These are phyloP conservation scores for Podaxis mareebaensis DNA, from an alignment of 768 basidiomycete species.

Conservation along the genomic window DNA sequence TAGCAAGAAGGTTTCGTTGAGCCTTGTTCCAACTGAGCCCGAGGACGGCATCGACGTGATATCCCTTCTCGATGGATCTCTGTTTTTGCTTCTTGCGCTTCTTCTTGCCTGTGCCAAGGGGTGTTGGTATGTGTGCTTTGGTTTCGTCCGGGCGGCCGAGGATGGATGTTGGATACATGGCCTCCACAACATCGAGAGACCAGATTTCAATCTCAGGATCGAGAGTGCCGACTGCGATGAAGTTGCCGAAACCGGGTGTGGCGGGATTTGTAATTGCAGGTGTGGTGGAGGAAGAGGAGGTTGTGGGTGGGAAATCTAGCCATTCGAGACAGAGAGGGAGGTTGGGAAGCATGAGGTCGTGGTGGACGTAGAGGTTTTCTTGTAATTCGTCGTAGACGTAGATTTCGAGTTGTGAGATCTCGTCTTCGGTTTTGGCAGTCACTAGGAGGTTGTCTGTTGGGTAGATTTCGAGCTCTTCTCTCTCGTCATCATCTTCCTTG, in stretches of 20 bases:
- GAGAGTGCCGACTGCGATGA: slow-evolving; percentile 94
- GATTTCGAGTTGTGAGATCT: slow-evolving; percentile 92
- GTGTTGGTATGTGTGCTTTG: slow-evolving; percentile 72
- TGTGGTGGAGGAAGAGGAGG: slow-evolving; percentile 38
- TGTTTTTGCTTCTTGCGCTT: slow-evolving; percentile 87
- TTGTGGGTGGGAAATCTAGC: slow-evolving; percentile 90
- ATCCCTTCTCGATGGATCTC: slow-evolving; percentile 55
- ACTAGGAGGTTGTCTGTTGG: slow-evolving; percentile 93
- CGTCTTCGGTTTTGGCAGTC: slow-evolving; percentile 93
- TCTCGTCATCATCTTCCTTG: slow-evolving; percentile 77
- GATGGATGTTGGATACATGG: slow-evolving; percentile 90
- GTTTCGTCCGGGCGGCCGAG: slow-evolving; percentile 89
- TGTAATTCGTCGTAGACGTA: slow-evolving; percentile 93
- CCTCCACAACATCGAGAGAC: slow-evolving; percentile 91
- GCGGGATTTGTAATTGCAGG: slow-evolving; percentile 29
- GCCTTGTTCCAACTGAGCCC: slow-evolving; percentile 88
- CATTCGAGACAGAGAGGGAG: slow-evolving; percentile 99
- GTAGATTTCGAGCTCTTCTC: slow-evolving; percentile 84
- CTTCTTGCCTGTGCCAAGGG: slow-evolving; percentile 94
- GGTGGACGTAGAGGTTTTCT: slow-evolving; percentile 94
- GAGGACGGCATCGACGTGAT: slow-evolving; percentile 96
- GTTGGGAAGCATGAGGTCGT: slow-evolving; percentile 96
- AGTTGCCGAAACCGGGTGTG: slow-evolving; percentile 66
- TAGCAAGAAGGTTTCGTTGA: slow-evolving; percentile 89
- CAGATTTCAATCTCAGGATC: slow-evolving; percentile 99